Base-by-base conservation (phyloP, 495 filamentous ascomycete genomes). In the Glonium stellatum region DNA sequence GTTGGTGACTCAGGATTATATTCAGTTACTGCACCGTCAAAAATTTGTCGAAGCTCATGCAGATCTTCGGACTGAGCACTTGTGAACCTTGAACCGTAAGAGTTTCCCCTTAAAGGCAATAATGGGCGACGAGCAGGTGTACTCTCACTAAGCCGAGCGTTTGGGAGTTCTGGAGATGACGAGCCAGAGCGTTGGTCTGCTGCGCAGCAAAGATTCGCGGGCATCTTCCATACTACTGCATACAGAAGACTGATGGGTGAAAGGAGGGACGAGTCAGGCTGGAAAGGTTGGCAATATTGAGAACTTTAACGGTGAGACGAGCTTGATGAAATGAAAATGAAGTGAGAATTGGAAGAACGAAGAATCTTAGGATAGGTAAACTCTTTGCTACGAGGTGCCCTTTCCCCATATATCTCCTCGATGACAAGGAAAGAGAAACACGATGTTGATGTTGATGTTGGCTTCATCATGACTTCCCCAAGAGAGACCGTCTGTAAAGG, bases 31-130 rank as follows among this genome's bases (percentile, higher is more conserved):
- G 64, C 64, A 62, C 47, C 56, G 50, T 66, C 51, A 57, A 67
- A 67, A 47, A 63, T 67, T 54, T 63, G 60, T 5, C 50, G 64
- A 5, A 67, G 61, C 41, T 63, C 60, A 34, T 63, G 60, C 12
- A 67, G 39, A 35, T 67, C 64, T 31, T 60, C 57, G 13, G 60
- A 60, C 15, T 54, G 60, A 34, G 64, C 54, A 23, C 64, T 67
- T 13, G 60, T 67, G 64, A 63, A 63, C 46, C 37, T 50, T 8
- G 64, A 63, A 27, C 46, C 46, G 5, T 23, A 19, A 4, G 64
- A 67, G 18, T 22, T 25, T 5, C 21, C 54, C n/a, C 18, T 46
- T 13, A 56, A 42, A 4, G 35, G 53, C 34, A 67, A 25, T 19
- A 67, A 31, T 13, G 60, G 64, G 11, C 21, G 56, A 22, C 49